Evolutionary conservation across 805 yeast species (phyloP).

Genomic region (Debaryomyces maramus): DNA sequence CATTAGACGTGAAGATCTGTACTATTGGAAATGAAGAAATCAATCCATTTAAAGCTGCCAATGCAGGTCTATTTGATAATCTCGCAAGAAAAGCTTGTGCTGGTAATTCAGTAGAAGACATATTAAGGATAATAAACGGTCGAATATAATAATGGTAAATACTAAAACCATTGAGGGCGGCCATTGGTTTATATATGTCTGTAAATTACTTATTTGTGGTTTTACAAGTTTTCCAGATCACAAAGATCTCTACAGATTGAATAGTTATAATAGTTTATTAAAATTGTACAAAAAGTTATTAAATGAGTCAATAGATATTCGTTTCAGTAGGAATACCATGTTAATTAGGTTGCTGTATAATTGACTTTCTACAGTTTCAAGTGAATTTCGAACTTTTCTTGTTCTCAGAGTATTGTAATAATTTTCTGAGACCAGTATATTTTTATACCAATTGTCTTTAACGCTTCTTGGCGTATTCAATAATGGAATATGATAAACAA

Average conservation of each 20-base stretch:
- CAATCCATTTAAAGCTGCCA: slow-evolving; percentile 59
- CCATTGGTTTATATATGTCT: slow-evolving; percentile 2
- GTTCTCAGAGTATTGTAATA: slow-evolving; percentile 12
- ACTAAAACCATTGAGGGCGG: background rate
- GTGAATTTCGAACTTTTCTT: too few relatives aligned
- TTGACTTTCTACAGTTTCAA: background rate
- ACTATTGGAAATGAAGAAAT: slow-evolving; percentile 58
- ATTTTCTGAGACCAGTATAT: slow-evolving; percentile 18
- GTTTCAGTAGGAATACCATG: background rate
- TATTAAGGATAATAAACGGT: background rate
- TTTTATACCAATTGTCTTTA: slow-evolving; percentile 18
- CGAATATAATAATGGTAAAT: too few relatives aligned
- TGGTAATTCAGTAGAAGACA: slow-evolving; percentile 20
- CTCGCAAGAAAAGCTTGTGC: slow-evolving; percentile 54
- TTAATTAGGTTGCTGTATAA: background rate
- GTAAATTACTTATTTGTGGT: background rate
- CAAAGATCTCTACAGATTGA: background rate
- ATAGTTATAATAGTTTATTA: slow-evolving; percentile 2
- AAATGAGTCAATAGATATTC: background rate
- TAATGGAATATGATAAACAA: slow-evolving; percentile 28
- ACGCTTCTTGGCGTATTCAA: slow-evolving; percentile 30
- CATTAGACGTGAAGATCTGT: slow-evolving; percentile 59
- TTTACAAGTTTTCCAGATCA: background rate
- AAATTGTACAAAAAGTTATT: background rate
- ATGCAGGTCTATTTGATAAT: slow-evolving; percentile 52